A percentile compares a stretch with the other conserved stretches of the same genome.
Conservation (phyloP, 2,329 filamentous ascomycete species). For the Gliomastix tumulicola region DNA sequence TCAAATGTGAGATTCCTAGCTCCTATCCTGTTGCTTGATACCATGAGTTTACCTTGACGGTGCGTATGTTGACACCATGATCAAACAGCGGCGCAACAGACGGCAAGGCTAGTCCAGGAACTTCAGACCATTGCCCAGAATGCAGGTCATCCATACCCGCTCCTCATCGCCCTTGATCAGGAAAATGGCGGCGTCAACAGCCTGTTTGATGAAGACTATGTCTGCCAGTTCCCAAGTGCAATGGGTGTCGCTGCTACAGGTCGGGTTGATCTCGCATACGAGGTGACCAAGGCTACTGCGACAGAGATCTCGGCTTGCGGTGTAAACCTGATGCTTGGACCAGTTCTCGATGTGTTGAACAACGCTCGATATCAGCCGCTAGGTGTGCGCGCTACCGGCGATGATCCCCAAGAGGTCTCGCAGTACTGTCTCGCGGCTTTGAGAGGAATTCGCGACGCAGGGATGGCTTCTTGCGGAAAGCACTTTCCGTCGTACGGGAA, state of each 20-base stretch:
- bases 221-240: conserved; percentile 92
- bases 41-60: too few relatives aligned
- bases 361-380: conserved; percentile 88
- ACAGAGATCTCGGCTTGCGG: conserved; percentile 89
- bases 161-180: conserved; percentile 89
- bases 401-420: conserved; percentile 92
- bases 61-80: too few relatives aligned
- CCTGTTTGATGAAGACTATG: conserved; percentile 90
- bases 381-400: conserved; percentile 81
- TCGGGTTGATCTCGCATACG: conserved; percentile 76
- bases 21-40: too few relatives aligned
- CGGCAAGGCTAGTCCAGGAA: conserved; percentile 80
- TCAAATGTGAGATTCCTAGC: conserved; percentile 57
- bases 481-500: conserved; percentile 97
- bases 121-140: conserved; percentile 87
- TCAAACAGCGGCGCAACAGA: conserved; percentile 89
- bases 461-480: conserved; percentile 84
- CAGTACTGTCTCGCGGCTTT: conserved; percentile 87
- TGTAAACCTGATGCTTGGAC: conserved; percentile 92
- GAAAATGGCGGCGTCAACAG: conserved; percentile 98
- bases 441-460: conserved; percentile 87
- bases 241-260: conserved; percentile 96
- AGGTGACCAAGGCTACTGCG: conserved; percentile 87
- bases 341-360: conserved; percentile 87
- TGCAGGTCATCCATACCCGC: conserved; percentile 80